Evolutionary conservation across 192 early-diverging fungal genomes (phyloP).

Genomic region (Dissophora ornata): DNA sequence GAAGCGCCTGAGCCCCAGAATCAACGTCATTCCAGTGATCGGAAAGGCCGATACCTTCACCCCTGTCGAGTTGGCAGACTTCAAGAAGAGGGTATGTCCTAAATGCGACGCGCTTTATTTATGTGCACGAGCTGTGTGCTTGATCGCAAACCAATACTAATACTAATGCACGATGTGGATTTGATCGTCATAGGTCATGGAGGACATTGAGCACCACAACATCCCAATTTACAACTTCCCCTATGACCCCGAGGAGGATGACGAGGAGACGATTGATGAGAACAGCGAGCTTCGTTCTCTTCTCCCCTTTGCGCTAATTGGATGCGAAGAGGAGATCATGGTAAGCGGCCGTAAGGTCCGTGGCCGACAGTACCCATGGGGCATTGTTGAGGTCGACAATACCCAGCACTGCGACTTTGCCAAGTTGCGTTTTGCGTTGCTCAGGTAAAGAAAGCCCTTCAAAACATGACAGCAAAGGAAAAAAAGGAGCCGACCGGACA

Average conservation of each 20-base stretch:
- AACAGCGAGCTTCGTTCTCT: conserved; percentile 92
- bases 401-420: conserved; percentile 97
- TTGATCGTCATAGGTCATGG: conserved; percentile 77
- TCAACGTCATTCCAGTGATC: conserved; percentile 97
- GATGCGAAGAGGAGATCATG: conserved; percentile 89
- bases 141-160: not conserved
- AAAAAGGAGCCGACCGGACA: not conserved
- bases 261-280: conserved; percentile 98
- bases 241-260: conserved; percentile 94
- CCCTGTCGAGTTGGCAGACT: conserved; percentile 82
- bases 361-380: conserved; percentile 96
- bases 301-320: conserved; percentile 96
- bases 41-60: conserved; percentile 94
- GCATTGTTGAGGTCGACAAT: conserved; percentile 96
- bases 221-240: conserved; percentile 99
- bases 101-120: not conserved
- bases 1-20: conserved; percentile 87
- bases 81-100: conserved; percentile 84
- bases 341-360: conserved; percentile 91
- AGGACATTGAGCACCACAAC: conserved; percentile 94
- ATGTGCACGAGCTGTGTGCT: not conserved
- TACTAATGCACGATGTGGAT: not conserved
- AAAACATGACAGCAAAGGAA: no score
- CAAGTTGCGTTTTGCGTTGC: conserved; percentile 88
- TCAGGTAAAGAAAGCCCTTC: conserved; percentile 69